Evolutionary conservation across 2,329 filamentous ascomycete genomes (phyloP).

Genomic region (Eutypella sp.): DNA sequence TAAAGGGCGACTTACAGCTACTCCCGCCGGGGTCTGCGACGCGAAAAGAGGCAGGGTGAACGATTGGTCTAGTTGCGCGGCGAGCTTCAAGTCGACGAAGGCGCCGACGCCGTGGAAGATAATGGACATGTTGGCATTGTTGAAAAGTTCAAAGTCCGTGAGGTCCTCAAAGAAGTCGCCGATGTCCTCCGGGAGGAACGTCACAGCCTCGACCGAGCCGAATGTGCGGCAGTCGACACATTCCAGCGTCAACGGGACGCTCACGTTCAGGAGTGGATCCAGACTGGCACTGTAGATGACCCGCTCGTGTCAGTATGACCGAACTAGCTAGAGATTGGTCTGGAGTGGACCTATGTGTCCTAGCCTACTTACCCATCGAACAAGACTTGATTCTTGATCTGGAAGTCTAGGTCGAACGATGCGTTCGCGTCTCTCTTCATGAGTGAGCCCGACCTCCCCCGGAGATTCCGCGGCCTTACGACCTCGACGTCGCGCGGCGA

Average conservation of each 20-base stretch:
- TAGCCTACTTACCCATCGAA: slow-evolving; percentile 16
- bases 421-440: slow-evolving; percentile 16
- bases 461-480: slow-evolving; percentile 5
- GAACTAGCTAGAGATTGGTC: no score
- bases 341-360: no score
- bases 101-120: slow-evolving; percentile 22
- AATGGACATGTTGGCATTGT: slow-evolving; percentile 17
- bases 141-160: slow-evolving; percentile 14
- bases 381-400: slow-evolving; percentile 11
- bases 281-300: background rate
- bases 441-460: slow-evolving; percentile 6
- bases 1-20: slow-evolving; percentile 22
- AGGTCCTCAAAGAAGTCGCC: slow-evolving; percentile 16
- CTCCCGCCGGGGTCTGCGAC: slow-evolving; percentile 17
- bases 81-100: slow-evolving; percentile 16
- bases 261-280: slow-evolving; percentile 1
- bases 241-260: slow-evolving; percentile 12
- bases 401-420: slow-evolving; percentile 14
- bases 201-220: slow-evolving; percentile 16
- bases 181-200: slow-evolving; percentile 19
- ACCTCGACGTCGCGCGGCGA: slow-evolving; percentile 8
- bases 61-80: slow-evolving; percentile 8
- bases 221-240: slow-evolving; percentile 20
- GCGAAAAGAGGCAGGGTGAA: slow-evolving; percentile 17
- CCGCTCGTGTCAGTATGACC: slow-evolving; percentile 2